These are phyloP conservation scores for Pseudomassariella vexata DNA, from an alignment of 2,329 filamentous ascomycete species.

Conservation along the genomic window DNA sequence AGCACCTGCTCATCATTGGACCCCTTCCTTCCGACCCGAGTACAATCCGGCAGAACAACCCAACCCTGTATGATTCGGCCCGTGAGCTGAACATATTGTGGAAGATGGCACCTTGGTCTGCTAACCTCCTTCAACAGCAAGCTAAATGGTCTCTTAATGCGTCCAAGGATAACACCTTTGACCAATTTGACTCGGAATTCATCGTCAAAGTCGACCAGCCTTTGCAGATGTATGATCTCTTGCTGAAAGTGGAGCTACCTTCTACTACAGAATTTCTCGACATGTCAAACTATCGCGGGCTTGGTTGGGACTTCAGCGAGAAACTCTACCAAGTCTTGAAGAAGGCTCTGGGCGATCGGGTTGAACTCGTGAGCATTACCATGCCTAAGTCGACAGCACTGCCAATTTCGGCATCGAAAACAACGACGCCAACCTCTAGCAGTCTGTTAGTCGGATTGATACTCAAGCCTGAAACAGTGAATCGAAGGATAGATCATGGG, in stretches of 20 bases:
- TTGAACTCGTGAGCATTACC: conserved; percentile 59
- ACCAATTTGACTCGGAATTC: conserved; percentile 83
- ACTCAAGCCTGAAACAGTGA: conserved; percentile 66
- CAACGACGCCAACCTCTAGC: conserved; percentile 22
- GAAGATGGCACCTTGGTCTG: conserved; percentile 88
- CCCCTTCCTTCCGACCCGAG: conserved; percentile 38
- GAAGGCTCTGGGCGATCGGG: conserved; percentile 70
- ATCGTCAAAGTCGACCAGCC: conserved; percentile 56
- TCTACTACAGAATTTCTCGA: conserved; percentile 13
- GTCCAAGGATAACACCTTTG: conserved; percentile 65
- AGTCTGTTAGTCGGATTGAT: conserved; percentile 60
- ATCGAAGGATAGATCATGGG: conserved; percentile 78
- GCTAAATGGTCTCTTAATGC: conserved; percentile 69
- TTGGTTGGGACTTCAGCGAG: conserved; percentile 39
- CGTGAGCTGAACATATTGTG: conserved; percentile 77
- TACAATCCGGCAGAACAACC: conserved; percentile 39
- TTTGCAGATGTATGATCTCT: conserved; percentile 50
- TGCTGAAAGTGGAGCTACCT: conserved; percentile 27
- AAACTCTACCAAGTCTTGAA: conserved; percentile 61
- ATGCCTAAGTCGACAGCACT: conserved; percentile 34
- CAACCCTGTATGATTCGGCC: conserved; percentile 72
- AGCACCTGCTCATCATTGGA: conserved; percentile 52
- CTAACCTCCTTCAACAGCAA: conserved; percentile 64
- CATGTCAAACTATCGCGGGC: conserved; percentile 35
- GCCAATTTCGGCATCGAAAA: conserved; percentile 35